These are phyloP conservation scores for Syzygium grande DNA, from an alignment of 345 rosid genomes.

Conservation along the genomic window DNA sequence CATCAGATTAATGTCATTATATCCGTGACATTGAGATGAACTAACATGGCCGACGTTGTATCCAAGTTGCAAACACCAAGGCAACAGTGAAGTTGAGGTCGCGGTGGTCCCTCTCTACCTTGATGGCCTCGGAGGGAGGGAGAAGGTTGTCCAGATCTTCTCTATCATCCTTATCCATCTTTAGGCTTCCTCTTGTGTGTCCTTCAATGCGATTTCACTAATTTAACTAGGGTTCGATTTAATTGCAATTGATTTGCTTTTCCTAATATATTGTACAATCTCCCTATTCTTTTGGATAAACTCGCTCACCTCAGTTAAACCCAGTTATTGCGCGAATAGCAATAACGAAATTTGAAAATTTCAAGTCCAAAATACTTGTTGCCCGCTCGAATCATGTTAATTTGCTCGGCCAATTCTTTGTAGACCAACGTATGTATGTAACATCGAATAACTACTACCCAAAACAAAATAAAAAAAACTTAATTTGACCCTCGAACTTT, in stretches of 20 bases:
- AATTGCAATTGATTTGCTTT: not conserved
- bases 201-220: not conserved
- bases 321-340: not conserved
- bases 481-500: not conserved
- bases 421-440: not conserved
- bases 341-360: not conserved
- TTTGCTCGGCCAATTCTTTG: not conserved
- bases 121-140: not conserved
- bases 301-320: not conserved
- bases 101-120: not conserved
- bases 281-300: not conserved
- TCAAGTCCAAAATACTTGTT: not conserved
- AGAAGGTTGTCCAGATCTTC: not conserved
- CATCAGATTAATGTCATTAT: not conserved
- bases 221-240: not conserved
- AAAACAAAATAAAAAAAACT: not conserved
- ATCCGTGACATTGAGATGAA: not conserved
- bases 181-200: not conserved
- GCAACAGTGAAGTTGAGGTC: not conserved
- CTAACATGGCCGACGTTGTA: too few species aligned
- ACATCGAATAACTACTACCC: not conserved
- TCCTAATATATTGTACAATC: not conserved
- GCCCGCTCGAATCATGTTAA: not conserved
- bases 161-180: not conserved
- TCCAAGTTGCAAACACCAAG: not conserved